These are phyloP conservation scores for Paradendryphiella salina DNA, from an alignment of 2,329 filamentous ascomycete species.

Conservation along the genomic window DNA sequence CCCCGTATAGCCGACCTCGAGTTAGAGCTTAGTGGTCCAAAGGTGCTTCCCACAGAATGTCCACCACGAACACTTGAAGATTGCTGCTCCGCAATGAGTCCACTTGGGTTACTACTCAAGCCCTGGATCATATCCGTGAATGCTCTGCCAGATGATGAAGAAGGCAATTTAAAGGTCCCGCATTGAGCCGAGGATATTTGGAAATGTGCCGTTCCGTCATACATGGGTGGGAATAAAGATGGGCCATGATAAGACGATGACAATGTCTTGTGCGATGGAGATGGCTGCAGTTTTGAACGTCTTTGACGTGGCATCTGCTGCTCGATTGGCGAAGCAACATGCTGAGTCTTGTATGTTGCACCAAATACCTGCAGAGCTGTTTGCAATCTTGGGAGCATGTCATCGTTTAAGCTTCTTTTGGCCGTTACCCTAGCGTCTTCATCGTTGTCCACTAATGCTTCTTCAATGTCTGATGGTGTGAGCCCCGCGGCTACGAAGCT, in stretches of 20 bases:
- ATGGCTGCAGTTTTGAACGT: background rate
- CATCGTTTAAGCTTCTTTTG: background rate
- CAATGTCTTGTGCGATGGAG: no score
- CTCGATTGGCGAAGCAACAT: background rate
- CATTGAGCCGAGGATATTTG: no score
- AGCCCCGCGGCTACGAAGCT: background rate
- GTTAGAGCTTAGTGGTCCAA: conserved; percentile 1
- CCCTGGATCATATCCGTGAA: background rate
- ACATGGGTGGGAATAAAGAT: no score
- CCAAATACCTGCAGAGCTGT: background rate
- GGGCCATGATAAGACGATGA: background rate
- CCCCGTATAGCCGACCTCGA: conserved; percentile 8
- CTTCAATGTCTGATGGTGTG: no score
- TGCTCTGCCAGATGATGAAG: no score
- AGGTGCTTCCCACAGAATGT: background rate
- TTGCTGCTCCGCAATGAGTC: background rate
- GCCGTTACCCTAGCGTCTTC: background rate
- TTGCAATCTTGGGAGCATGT: background rate
- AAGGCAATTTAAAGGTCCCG: no score
- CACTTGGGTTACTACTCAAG: background rate
- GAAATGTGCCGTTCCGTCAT: no score
- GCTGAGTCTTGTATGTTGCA: background rate
- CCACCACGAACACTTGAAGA: background rate
- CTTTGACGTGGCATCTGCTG: no score
- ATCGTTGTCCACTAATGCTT: no score